Percentiles rank a stretch among this genome's conserved stretches.
phyloP scores from a whole-genome alignment of 2,329 filamentous ascomycete genomes.

The Epichloe sibirici region DNA sequence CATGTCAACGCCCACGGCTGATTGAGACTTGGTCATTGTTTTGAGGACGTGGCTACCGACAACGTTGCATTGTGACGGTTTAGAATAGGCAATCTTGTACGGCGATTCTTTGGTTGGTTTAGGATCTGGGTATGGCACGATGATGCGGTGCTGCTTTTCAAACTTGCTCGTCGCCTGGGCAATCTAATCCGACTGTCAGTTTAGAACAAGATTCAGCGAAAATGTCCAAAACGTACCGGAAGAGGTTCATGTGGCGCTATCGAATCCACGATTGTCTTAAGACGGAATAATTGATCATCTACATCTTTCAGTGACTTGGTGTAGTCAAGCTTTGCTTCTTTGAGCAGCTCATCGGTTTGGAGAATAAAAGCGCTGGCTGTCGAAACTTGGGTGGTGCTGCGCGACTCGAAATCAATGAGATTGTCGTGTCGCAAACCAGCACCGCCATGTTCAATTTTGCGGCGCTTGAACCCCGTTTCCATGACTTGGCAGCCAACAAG shows the following conservation, averaged over 20 bases:
- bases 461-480: constrained; percentile 36
- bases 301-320: constrained; percentile 33
- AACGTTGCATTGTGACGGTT: constrained; percentile 70
- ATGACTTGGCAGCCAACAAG: constrained; percentile 17
- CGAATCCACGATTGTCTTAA: constrained; percentile 41
- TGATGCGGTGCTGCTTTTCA: constrained; percentile 53
- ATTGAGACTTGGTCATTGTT: constrained; percentile 56
- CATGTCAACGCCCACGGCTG: constrained; percentile 58
- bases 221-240: constrained; percentile 27
- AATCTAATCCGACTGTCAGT: constrained; percentile 34
- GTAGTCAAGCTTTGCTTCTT: constrained; percentile 42
- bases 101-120: constrained; percentile 61
- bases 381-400: constrained; percentile 27
- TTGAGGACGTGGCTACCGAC: constrained; percentile 76
- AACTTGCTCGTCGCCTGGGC: constrained; percentile 54
- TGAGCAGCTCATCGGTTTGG: constrained; percentile 47
- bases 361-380: constrained; percentile 44
- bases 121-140: constrained; percentile 78
- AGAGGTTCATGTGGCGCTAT: constrained; percentile 36
- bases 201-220: not conserved
- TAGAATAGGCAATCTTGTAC: constrained; percentile 70
- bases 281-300: constrained; percentile 35
- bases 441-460: constrained; percentile 32
- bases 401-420: constrained; percentile 29
- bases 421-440: constrained; percentile 21